Evolutionary conservation across 2,329 filamentous ascomycete species (phyloP), one percentile per base, ranked within the genome.

Genomic region (Aureobasidium sp.): DNA sequence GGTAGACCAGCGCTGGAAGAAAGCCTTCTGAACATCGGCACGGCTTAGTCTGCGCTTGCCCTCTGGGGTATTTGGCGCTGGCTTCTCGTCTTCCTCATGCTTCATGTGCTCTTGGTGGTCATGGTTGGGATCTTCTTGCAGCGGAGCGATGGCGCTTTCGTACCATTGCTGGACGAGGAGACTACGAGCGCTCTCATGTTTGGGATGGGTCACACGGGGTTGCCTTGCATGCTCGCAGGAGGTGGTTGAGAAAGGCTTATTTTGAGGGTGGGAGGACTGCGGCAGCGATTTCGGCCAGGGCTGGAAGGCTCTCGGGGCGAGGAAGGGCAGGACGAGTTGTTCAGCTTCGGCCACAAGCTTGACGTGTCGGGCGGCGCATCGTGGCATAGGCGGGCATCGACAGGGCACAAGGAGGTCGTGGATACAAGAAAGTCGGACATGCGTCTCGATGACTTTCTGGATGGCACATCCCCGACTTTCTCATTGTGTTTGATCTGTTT

Each of bases 351-450:
- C 60, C 32, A 65, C 59, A 55, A 65, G 62, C 62, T 59, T 62
- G 61, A 62, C 62, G 54, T 62, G 61, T 30, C 59, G 62, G 59
- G 54, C 49, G 41, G 53, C 48, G 59, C 72, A 74, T 74, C 62
- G 68, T 68, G 68, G 71, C 72, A 74, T 74, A 71, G 68, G 70
- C 70, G 68, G 62, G 65, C 71, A 73, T 73, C 9, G 50, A 61
- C 50, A 42, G 30, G 39, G 51, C 42, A 21, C n/a, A 47, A 29
- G 47, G 14, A 21, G 4, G 21, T 41, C 16, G 27, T 47, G 58
- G 37, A 47, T 36, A 30, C 45, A 30, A 30, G 45, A 48, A 48
- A 48, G 13, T 48, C n/a, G 45, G 45, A n/a, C 45, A 3, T 1
- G 8, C 27, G 9, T 30, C 6, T n/a, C 34, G 9, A 21, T n/a